These are phyloP conservation scores for Trypanosoma conorhini DNA, from an alignment of 208 protist genomes.

Conservation along the genomic window DNA sequence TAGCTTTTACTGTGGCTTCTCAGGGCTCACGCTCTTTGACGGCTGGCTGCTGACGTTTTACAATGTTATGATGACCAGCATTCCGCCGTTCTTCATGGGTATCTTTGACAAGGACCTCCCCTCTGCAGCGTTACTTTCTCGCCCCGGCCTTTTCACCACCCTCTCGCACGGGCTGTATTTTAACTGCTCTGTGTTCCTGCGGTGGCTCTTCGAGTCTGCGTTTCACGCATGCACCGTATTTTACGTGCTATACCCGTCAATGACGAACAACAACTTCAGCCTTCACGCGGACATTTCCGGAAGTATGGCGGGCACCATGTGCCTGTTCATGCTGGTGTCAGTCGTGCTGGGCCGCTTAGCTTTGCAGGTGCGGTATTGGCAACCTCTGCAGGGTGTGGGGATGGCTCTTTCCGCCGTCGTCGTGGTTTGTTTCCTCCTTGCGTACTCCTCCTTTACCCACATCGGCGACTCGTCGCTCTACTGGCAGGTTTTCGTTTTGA, in stretches of 20 bases:
- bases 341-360: slow-evolving; percentile 68
- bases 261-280: slow-evolving; percentile 24
- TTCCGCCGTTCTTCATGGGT: slow-evolving; percentile 89
- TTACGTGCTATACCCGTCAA: slow-evolving; percentile 57
- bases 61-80: slow-evolving; percentile 87
- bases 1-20: slow-evolving; percentile 87
- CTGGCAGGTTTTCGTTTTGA: slow-evolving; percentile 67
- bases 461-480: slow-evolving; percentile 64
- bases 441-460: slow-evolving; percentile 63
- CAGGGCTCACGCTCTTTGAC: slow-evolving; percentile 88
- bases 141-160: slow-evolving; percentile 74
- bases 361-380: slow-evolving; percentile 77
- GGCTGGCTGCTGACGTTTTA: slow-evolving; percentile 90
- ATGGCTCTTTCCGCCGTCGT: slow-evolving; percentile 53
- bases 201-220: slow-evolving; percentile 68
- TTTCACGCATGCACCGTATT: slow-evolving; percentile 68
- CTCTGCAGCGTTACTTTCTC: slow-evolving; percentile 57
- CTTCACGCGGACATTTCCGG: slow-evolving; percentile 44
- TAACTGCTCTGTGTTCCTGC: slow-evolving; percentile 38
- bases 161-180: slow-evolving; percentile 81
- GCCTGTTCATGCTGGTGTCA: slow-evolving; percentile 70
- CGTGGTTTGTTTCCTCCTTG: slow-evolving; percentile 46
- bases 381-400: slow-evolving; percentile 63
- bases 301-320: slow-evolving; percentile 52
- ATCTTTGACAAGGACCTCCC: slow-evolving; percentile 94